Evolutionary conservation across 176 grass and related monocot genomes (phyloP), one percentile per base, ranked within the genome.

Genomic region (Dactylis glomerata): DNA sequence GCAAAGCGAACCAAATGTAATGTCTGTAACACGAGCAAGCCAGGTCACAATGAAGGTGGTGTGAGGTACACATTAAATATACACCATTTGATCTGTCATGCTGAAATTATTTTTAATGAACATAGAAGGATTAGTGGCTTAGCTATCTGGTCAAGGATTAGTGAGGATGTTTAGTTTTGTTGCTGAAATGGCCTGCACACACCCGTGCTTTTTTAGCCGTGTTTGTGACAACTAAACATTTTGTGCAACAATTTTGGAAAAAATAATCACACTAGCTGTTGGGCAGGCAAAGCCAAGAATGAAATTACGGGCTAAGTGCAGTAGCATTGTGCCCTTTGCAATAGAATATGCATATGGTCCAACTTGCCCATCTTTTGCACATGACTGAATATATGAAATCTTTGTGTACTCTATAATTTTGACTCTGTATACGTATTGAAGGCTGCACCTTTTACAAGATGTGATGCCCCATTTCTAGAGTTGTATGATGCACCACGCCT

Each of bases 1-100:
- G 95, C 95, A 38, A 95, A 98, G 76, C 95, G 95, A 36, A 90
- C 45, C 15, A 98, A 98, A 79, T 98, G 95, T 81, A 98, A 98
- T 87, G 93, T 98, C 49, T 98, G 95, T 69, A 98, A 98, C 89
- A 98, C 92, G 56, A 93, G 90, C 56, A 95, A 92, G 77, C 92
- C 95, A 73, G 95, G 95, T 64, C 89, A 89, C 51, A 98, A 85
- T 85, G 95, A 98, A 85, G 95, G 95, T 68, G 92, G 89, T 78
- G 95, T 91, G 61, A 98, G 95, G 95, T 95, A 88, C 76, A 51
- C 13, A 36, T 2, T 33, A 32, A 64, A 26, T 58, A 75, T 34
- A 11, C 22, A 22, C 49, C 33, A 22, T 56, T 44, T 82, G 19
- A 77, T 76, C 28, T 68, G 33, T 1, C 34, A 34, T 50, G 34